phyloP scores from a whole-genome alignment of 2,329 filamentous ascomycete species.

The Aspergillus sp. region DNA sequence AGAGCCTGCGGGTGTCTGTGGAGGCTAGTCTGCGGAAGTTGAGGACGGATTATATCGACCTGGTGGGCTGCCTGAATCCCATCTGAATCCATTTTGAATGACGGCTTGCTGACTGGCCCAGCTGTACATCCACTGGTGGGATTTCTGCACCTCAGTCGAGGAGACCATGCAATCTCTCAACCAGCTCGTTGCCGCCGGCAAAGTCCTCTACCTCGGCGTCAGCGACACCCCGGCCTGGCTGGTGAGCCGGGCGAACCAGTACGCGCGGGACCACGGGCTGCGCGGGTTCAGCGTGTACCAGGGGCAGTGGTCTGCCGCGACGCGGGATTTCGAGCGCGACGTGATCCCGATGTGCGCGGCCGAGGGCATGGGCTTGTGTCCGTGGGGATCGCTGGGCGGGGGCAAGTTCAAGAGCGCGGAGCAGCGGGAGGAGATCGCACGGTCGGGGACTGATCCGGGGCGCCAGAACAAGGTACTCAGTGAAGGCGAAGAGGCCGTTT shows the following conservation, averaged over 20 bases:
- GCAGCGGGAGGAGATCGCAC: not conserved
- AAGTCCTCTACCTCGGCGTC: constrained; percentile 59
- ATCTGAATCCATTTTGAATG: not conserved
- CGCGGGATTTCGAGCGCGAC: constrained; percentile 61
- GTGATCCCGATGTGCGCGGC: constrained; percentile 56
- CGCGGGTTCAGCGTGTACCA: constrained; percentile 62
- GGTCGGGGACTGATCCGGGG: constrained; percentile 6
- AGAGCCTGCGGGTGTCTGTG: constrained; percentile 20
- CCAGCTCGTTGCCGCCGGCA: constrained; percentile 48
- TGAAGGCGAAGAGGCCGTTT: not conserved
- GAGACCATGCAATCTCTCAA: constrained; percentile 63
- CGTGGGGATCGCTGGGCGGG: constrained; percentile 43
- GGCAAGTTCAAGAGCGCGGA: constrained; percentile 20
- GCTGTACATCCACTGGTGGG: constrained; percentile 43
- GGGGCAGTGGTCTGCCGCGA: constrained; percentile 51
- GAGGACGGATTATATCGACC: constrained; percentile 28
- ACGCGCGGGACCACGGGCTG: constrained; percentile 61
- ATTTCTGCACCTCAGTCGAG: constrained; percentile 54
- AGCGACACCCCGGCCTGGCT: constrained; percentile 61
- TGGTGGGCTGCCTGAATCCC: constrained; percentile 5
- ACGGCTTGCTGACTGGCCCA: not conserved
- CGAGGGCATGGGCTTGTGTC: constrained; percentile 53
- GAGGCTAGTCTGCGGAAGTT: constrained; percentile 22
- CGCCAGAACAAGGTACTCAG: not conserved
- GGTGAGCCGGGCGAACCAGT: constrained; percentile 39